Conservation (phyloP, 2,329 filamentous ascomycete genomes). For the Fusarium scirpi region DNA sequence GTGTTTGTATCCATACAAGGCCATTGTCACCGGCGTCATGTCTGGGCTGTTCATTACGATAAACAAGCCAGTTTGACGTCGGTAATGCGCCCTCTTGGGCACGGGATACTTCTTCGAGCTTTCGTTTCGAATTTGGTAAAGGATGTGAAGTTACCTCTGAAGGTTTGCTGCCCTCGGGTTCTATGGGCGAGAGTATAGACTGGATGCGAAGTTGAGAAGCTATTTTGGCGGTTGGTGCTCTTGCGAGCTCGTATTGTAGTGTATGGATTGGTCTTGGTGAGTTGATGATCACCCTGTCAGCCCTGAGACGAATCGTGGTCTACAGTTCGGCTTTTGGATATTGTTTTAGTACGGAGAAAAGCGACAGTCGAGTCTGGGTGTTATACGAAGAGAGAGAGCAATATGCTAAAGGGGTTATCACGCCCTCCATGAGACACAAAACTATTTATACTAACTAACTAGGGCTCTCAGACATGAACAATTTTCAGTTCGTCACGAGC, state of each 20-base stretch:
- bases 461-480: no score
- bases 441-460: constrained; percentile 5
- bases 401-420: background rate
- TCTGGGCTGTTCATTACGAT: background rate
- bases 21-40: background rate
- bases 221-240: constrained; percentile 61
- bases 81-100: background rate
- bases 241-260: constrained; percentile 16
- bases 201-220: constrained; percentile 63
- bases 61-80: background rate
- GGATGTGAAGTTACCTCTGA: constrained; percentile 31
- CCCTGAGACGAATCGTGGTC: background rate
- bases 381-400: background rate
- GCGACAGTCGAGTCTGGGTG: background rate
- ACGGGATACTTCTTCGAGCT: constrained; percentile 5
- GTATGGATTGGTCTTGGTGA: background rate
- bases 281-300: background rate
- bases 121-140: constrained; percentile 1
- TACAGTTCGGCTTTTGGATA: background rate
- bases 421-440: background rate
- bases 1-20: background rate
- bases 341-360: background rate
- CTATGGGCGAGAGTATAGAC: constrained; percentile 62
- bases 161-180: constrained; percentile 56
- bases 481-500: background rate